Evolutionary conservation across 2,329 filamentous ascomycete genomes (phyloP).

Genomic region (Incumbomyces delicatus): DNA sequence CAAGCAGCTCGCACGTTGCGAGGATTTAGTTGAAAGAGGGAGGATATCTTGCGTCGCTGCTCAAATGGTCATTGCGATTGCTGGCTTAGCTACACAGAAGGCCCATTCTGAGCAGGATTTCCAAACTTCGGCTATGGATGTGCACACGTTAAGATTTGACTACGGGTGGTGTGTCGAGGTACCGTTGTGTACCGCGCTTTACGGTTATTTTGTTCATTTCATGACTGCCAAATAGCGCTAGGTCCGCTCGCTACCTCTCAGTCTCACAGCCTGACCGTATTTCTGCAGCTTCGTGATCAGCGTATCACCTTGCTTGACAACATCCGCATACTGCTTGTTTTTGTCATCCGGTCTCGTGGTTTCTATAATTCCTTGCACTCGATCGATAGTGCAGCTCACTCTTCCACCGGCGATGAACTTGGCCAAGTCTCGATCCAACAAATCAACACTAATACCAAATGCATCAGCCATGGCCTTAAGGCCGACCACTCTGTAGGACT

Average conservation of each 20-base stretch:
- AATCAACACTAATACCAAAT: constrained; percentile 95
- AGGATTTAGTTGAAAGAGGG: too few relatives aligned
- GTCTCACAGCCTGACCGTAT: constrained; percentile 90
- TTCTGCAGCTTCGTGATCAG: constrained; percentile 98
- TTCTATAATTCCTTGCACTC: constrained; percentile 93
- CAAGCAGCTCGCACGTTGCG: too few relatives aligned
- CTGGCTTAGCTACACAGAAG: too few relatives aligned
- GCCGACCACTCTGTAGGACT: constrained; percentile 96
- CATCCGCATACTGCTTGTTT: constrained; percentile 98
- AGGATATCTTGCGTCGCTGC: too few relatives aligned
- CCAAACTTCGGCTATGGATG: too few relatives aligned
- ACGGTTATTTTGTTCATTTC: too few relatives aligned
- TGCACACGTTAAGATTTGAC: too few relatives aligned
- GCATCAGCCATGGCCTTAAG: constrained; percentile 93
- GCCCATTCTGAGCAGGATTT: too few relatives aligned
- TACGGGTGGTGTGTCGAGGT: too few relatives aligned
- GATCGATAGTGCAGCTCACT: constrained; percentile 94
- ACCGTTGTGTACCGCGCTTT: too few relatives aligned
- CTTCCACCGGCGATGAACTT: constrained; percentile 93
- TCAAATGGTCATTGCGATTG: too few relatives aligned
- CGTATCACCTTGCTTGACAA: constrained; percentile 94
- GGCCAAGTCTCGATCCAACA: constrained; percentile 89
- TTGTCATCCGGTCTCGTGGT: constrained; percentile 97
- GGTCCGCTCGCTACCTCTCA: constrained; percentile 88
- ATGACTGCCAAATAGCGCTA: constrained; percentile 30